A percentile compares a stretch with the other conserved stretches of the same genome.
Conservation (phyloP, 2,329 filamentous ascomycete species). For the Colletotrichum echinochloae region DNA sequence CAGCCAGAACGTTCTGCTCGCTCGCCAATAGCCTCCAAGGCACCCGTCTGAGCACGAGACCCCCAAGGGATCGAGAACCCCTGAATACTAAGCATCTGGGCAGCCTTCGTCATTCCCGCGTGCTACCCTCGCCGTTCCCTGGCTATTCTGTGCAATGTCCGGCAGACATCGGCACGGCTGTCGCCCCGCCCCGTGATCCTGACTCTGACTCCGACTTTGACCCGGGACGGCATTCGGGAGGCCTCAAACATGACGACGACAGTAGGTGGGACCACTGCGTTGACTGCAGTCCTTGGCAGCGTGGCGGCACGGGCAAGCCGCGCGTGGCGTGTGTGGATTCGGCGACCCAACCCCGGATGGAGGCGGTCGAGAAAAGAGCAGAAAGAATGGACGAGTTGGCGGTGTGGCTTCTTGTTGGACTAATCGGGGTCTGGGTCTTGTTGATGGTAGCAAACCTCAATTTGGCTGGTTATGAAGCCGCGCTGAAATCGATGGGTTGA, state of each 20-base stretch:
- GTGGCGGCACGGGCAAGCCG: background rate
- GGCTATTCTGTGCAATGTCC: too few relatives aligned
- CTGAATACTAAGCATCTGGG: too few relatives aligned
- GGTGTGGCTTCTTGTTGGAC: background rate
- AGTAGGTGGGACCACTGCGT: background rate
- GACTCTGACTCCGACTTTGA: background rate
- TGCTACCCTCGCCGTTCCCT: background rate
- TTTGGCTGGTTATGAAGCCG: background rate
- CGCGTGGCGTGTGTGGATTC: background rate
- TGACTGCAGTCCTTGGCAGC: background rate
- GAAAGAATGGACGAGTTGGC: background rate
- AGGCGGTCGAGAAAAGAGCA: background rate
- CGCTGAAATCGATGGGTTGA: background rate
- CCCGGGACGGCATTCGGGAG: background rate
- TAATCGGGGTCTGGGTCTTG: conserved; percentile 9
- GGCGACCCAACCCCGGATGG: background rate
- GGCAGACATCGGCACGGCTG: background rate
- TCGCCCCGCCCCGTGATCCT: too few relatives aligned
- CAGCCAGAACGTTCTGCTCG: background rate
- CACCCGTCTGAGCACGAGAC: too few relatives aligned
- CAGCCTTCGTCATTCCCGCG: background rate
- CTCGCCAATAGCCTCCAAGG: background rate
- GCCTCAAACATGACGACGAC: background rate
- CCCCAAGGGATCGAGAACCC: too few relatives aligned
- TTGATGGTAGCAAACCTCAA: background rate